Conservation (phyloP, 495 filamentous ascomycete species). For the Aspergillus haitiensis region DNA sequence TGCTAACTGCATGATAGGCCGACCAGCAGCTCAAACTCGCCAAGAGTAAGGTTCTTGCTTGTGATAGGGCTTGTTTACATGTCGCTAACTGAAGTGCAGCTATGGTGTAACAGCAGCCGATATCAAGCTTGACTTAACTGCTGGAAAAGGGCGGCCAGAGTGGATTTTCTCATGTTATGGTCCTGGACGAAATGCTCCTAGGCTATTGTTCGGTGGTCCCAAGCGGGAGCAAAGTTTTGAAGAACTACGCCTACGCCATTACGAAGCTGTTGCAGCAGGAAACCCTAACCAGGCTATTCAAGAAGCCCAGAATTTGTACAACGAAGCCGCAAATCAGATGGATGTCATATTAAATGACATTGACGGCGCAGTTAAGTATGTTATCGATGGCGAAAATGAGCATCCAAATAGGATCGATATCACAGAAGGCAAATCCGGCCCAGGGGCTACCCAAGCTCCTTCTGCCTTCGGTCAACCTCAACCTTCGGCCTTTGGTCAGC, state of each 20-base stretch:
- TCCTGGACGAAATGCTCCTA: slow-evolving; percentile 68
- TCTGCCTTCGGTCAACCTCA: slow-evolving; percentile 37
- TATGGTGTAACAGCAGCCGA: slow-evolving; percentile 53
- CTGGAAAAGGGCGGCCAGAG: slow-evolving; percentile 60
- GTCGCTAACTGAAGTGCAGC: slow-evolving; percentile 31
- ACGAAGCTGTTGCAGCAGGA: slow-evolving; percentile 56
- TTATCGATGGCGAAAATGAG: slow-evolving; percentile 64
- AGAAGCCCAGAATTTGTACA: slow-evolving; percentile 60
- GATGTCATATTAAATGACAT: slow-evolving; percentile 63
- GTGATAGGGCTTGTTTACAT: neutral
- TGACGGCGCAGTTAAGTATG: slow-evolving; percentile 69
- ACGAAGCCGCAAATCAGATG: slow-evolving; percentile 66
- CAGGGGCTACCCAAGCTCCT: slow-evolving; percentile 20
- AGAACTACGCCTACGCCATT: slow-evolving; percentile 71
- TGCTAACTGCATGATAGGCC: slow-evolving; percentile 20
- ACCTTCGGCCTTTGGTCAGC: slow-evolving; percentile 34
- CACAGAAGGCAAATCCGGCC: slow-evolving; percentile 47
- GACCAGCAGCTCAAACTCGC: slow-evolving; percentile 24
- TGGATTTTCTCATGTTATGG: slow-evolving; percentile 87
- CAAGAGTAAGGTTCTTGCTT: slow-evolving; percentile 30
- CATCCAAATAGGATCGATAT: slow-evolving; percentile 84
- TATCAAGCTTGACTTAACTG: slow-evolving; percentile 64
- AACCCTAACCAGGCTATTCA: slow-evolving; percentile 65
- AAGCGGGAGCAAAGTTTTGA: slow-evolving; percentile 81
- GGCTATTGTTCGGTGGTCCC: slow-evolving; percentile 76